Evolutionary conservation across 2,329 filamentous ascomycete species (phyloP), one percentile per base, ranked within the genome.

Genomic region (Talaromyces marneffei): DNA sequence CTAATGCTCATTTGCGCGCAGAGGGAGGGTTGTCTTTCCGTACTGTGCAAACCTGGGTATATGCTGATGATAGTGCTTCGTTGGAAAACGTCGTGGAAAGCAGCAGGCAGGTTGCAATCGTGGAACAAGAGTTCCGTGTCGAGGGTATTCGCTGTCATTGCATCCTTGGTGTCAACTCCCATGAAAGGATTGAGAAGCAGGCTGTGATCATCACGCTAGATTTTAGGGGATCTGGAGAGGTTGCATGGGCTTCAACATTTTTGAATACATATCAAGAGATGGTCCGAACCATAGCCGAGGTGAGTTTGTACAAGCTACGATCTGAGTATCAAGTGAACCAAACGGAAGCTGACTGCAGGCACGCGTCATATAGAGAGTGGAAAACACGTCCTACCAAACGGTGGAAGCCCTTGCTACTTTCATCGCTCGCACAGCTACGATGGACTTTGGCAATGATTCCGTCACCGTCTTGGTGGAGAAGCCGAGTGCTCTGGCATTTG

Each of bases 121-220:
- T 75, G 63, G 70, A 73, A 53, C 72, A 77, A 60, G 73, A 75
- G 61, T 76, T 77, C 62, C 69, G 70, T 1, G 74, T 81, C 63
- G 74, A 78, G 39, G 73, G 74, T 1, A 75, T 81, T 54, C 70
- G 76, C 25, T 77, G 76, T 64, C 71, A 75, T 52, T 79, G 77
- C 66, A 78, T 83, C 31, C 73, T 83, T 61, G 80, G 80, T 1
- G 79, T 83, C n/a, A 82, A 83, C 62, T 73, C 77, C 1, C 80
- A 82, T 63, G 80, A 83, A 68, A 72, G 80, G 20, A 66, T 79
- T 18, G 78, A 81, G 68, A 81, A 80, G 64, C 80, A 83, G 66
- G 74, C 72, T 27, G 77, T 83, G 8, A 73, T 78, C 62, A 65
- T 79, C 52, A 72, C 75, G 33, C 69, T 76, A 67, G 72, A 66